Conservation (phyloP, 139 green algal species). For the Tetraselmis striata region DNA sequence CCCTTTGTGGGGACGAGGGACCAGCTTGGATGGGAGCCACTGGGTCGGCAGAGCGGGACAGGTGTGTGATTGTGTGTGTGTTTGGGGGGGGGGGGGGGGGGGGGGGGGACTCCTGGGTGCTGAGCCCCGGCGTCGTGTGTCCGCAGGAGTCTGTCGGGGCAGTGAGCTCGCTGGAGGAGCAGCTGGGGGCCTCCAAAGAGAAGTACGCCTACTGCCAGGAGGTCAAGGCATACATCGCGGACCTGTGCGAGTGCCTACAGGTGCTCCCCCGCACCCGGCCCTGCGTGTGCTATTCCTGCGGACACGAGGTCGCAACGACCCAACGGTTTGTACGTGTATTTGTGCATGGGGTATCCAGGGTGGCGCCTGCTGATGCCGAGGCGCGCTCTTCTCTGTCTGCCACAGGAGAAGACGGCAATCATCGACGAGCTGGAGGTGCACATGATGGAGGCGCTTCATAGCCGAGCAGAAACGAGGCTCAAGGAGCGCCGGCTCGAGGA, state of each 20-base stretch:
- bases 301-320: too few relatives aligned
- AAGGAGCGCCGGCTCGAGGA: not conserved
- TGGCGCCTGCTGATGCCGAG: not conserved
- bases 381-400: not conserved
- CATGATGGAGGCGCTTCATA: constrained; percentile 21
- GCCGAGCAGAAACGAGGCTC: not conserved
- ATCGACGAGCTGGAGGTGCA: constrained; percentile 84
- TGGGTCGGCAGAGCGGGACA: too few relatives aligned
- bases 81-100: too few relatives aligned
- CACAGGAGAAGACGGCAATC: constrained; percentile 66
- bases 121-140: too few relatives aligned
- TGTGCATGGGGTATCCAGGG: not conserved
- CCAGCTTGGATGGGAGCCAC: too few relatives aligned
- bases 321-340: not conserved
- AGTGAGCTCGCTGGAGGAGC: constrained; percentile 27
- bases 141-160: constrained; percentile 23
- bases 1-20: too few relatives aligned
- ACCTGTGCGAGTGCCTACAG: constrained; percentile 79
- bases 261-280: too few relatives aligned
- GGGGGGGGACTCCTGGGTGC: too few relatives aligned
- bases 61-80: too few relatives aligned
- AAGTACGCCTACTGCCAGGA: constrained; percentile 66
- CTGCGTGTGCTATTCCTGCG: too few relatives aligned
- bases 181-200: constrained; percentile 26
- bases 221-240: constrained; percentile 65